These are phyloP conservation scores for Penicillium sp. DNA, from an alignment of 2,329 filamentous ascomycete genomes.

Conservation along the genomic window DNA sequence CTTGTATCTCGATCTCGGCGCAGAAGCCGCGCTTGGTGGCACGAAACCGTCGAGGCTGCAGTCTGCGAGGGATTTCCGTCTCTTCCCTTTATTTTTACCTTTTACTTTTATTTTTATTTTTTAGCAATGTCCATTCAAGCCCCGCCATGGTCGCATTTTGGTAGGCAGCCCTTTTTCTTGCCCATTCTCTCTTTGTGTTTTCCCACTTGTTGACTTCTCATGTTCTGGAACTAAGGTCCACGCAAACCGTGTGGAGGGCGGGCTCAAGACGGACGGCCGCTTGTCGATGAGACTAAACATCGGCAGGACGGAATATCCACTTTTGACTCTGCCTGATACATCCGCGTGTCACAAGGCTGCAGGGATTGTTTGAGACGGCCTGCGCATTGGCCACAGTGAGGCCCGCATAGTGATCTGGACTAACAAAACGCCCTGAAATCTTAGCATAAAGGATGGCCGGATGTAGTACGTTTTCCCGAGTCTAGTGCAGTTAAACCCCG, in stretches of 20 bases:
- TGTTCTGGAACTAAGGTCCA: too few relatives aligned
- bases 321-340: conserved; percentile 6
- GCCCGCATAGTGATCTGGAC: too few relatives aligned
- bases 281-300: neutral
- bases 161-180: too few relatives aligned
- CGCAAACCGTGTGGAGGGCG: too few relatives aligned
- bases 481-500: neutral
- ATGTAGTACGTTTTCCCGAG: too few relatives aligned
- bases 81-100: neutral
- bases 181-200: too few relatives aligned
- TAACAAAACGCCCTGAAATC: too few relatives aligned
- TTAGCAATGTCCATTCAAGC: too few relatives aligned
- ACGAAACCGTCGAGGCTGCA: neutral
- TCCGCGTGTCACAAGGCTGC: conserved; percentile 11
- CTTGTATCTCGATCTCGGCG: neutral
- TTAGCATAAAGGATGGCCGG: too few relatives aligned
- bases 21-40: neutral
- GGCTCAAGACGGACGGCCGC: too few relatives aligned
- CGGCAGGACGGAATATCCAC: neutral
- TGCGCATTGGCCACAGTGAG: neutral
- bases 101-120: conserved; percentile 1
- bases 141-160: too few relatives aligned
- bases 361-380: neutral
- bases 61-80: neutral
- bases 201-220: too few relatives aligned